phyloP scores from a whole-genome alignment of 768 basidiomycete species.

The Hericium alpestre region DNA sequence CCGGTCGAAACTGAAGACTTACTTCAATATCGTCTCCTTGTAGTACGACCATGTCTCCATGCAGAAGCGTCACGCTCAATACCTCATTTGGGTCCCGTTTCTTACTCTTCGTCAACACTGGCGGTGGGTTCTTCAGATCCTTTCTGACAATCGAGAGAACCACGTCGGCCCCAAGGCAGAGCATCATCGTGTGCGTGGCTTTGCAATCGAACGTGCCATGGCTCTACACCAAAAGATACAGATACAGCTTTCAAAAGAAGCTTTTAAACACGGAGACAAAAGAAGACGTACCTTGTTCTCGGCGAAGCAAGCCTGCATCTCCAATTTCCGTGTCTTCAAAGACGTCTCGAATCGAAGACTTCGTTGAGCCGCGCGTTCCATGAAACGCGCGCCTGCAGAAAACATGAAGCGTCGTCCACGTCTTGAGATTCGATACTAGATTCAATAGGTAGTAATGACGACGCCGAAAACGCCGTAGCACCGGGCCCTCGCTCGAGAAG shows the following conservation, averaged over 20 bases:
- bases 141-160: background rate
- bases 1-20: no score
- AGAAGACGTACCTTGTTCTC: slow-evolving; percentile 9
- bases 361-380: slow-evolving; percentile 1
- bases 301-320: slow-evolving; percentile 8
- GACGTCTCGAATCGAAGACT: slow-evolving; percentile 1
- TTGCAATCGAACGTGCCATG: slow-evolving; percentile 4
- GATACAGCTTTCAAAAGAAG: slow-evolving; percentile 2
- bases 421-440: background rate
- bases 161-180: slow-evolving; percentile 11
- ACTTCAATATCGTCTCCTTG: no score
- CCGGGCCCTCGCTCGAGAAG: slow-evolving; percentile 7
- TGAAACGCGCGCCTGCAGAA: background rate
- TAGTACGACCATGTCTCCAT: slow-evolving; percentile 9
- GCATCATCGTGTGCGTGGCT: background rate
- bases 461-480: background rate
- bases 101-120: background rate
- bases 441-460: background rate
- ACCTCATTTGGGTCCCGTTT: background rate
- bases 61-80: slow-evolving; percentile 11
- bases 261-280: no score
- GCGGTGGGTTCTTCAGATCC: background rate
- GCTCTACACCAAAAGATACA: slow-evolving; percentile 1
- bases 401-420: slow-evolving; percentile 3
- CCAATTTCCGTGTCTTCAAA: background rate